Evolutionary conservation across 2,329 filamentous ascomycete genomes (phyloP), one percentile per base, ranked within the genome.

Genomic region (Diaporthe amygdali): DNA sequence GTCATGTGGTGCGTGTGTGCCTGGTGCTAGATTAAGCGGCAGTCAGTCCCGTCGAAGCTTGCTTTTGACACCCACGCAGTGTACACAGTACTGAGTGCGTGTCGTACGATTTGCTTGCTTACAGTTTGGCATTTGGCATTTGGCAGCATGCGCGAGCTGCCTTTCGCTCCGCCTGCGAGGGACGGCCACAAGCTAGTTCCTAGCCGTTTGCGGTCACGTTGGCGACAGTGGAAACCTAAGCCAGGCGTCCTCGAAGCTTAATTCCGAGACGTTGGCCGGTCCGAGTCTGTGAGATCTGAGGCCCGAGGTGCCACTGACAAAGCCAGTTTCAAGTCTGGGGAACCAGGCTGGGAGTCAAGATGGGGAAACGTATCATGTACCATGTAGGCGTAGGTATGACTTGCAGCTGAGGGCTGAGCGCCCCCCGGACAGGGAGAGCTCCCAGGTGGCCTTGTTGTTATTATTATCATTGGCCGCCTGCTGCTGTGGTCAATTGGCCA

Each of bases 331-430:
- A 68, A 59, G 66, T 68, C 52, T 39, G 66, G 66, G 66, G 66
- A 47, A 27, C 63, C 47, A 54, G 39, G 63, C 49, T 54, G 66
- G 59, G 66, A 55, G 39, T 56, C 66, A 20, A 49, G 59, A 64
- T 64, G 59, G 59, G 32, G 59, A 64, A 64, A 64, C 59, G 44
- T 64, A 64, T 64, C 59, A 64, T 64, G 59, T 64, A 64, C 59
- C 59, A 64, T 64, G 59, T 49, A 49, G 59, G 59, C 25, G 30
- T 27, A 47, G 39, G 30, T 68, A 68, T 68, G 66, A 68, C 66
- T 68, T 68, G 66, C 66, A 68, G 66, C 52, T 59, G 52, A 55
- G 51, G 66, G 66, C 52, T 56, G 49, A 68, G 66, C 20, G 39
- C 56, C 56, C 59, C 41, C 39, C 51, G 52, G 52, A 68, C 51